phyloP scores from a whole-genome alignment of 805 yeast genomes.

The Candida lessepsii region DNA sequence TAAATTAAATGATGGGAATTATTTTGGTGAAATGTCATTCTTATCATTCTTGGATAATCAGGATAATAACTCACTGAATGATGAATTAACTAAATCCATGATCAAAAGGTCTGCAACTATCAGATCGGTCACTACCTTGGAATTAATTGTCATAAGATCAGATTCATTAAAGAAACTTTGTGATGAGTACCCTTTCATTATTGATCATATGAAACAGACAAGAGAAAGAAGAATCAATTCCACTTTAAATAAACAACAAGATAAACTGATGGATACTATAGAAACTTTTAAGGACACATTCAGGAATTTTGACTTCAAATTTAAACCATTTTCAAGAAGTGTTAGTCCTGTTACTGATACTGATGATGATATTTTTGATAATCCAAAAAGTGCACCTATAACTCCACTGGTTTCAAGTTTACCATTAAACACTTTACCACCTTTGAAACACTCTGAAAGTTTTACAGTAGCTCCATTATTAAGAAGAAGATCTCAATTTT shows the following conservation, averaged over 20 bases:
- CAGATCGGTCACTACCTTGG: constrained; percentile 58
- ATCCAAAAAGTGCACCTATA: not conserved
- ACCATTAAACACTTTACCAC: not conserved
- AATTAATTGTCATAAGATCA: constrained; percentile 59
- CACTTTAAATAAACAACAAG: not conserved
- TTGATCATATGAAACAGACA: constrained; percentile 58
- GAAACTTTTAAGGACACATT: constrained; percentile 1
- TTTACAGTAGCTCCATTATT: not conserved
- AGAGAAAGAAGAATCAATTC: constrained; percentile 49
- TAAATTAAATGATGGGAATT: constrained; percentile 58
- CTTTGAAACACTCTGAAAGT: not conserved
- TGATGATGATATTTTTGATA: constrained; percentile 10
- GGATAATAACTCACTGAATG: constrained; percentile 13
- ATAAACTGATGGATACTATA: not conserved
- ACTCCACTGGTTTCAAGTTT: not conserved
- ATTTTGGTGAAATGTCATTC: constrained; percentile 79
- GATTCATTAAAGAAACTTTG: constrained; percentile 54
- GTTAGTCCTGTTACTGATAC: constrained; percentile 15
- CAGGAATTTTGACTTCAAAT: constrained; percentile 13
- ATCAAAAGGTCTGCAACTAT: constrained; percentile 57
- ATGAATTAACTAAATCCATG: not conserved
- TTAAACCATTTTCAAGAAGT: constrained; percentile 16
- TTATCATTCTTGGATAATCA: constrained; percentile 43
- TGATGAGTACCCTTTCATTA: constrained; percentile 54
- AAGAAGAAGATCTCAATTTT: constrained; percentile 10